Conservation (phyloP, 495 filamentous ascomycete species). For the Rostrohypoxylon terebratum region DNA sequence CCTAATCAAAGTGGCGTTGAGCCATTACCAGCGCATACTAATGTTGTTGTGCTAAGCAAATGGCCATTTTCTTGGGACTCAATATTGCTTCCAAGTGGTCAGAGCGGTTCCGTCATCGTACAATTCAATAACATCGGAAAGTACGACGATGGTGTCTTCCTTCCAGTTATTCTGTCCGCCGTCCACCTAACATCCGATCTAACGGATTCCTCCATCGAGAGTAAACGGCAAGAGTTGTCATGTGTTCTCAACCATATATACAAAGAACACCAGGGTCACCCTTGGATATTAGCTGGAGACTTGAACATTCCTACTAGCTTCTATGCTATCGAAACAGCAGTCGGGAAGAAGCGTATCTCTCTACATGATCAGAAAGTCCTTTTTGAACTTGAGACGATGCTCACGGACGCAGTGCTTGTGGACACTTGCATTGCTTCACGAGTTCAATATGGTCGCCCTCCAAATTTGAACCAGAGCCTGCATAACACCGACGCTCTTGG, state of each 20-base stretch:
- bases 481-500: constrained; percentile 45
- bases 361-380: constrained; percentile 50
- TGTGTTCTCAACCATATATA: constrained; percentile 57
- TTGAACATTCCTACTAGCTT: constrained; percentile 68
- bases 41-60: constrained; percentile 65
- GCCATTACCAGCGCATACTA: constrained; percentile 65
- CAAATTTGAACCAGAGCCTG: constrained; percentile 38
- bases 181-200: constrained; percentile 67
- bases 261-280: constrained; percentile 47
- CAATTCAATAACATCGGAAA: constrained; percentile 53
- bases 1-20: constrained; percentile 58
- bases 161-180: constrained; percentile 58
- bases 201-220: constrained; percentile 62
- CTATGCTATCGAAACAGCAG: constrained; percentile 60
- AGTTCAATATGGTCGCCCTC: constrained; percentile 48
- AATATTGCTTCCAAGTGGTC: constrained; percentile 58
- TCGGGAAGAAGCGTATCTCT: constrained; percentile 59
- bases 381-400: constrained; percentile 49
- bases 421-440: constrained; percentile 59
- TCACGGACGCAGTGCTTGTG: constrained; percentile 50
- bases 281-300: constrained; percentile 68
- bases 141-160: constrained; percentile 26
- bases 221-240: constrained; percentile 63
- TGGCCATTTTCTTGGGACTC: constrained; percentile 62
- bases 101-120: constrained; percentile 64